Evolutionary conservation across 257 asterid species (phyloP).

Genomic region (Gentiana straminea): DNA sequence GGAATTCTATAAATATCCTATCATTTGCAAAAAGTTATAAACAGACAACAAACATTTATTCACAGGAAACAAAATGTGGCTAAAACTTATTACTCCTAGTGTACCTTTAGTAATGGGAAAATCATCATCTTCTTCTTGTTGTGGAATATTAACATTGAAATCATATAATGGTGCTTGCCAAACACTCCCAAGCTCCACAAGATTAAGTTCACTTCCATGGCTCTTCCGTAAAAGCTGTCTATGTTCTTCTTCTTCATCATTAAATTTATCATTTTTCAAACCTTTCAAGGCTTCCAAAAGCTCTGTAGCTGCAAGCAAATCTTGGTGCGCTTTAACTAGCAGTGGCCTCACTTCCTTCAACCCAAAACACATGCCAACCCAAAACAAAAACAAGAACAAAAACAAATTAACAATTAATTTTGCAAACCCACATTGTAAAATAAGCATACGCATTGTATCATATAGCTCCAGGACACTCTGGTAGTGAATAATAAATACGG

Average conservation of each 20-base stretch:
- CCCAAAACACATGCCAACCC: background rate
- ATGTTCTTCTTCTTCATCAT: slow-evolving; percentile 15
- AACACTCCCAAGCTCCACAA: slow-evolving; percentile 60
- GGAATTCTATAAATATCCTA: too few species aligned
- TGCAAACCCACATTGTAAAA: too few species aligned
- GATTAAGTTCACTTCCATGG: slow-evolving; percentile 33
- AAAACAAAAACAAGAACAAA: background rate
- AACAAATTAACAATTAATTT: background rate
- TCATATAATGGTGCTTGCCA: slow-evolving; percentile 80
- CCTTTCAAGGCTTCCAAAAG: slow-evolving; percentile 35
- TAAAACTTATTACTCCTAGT: background rate
- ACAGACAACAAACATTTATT: background rate
- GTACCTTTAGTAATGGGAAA: slow-evolving; percentile 31
- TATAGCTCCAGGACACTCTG: too few species aligned
- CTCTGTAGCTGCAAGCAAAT: slow-evolving; percentile 37
- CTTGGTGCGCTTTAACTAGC: slow-evolving; percentile 62
- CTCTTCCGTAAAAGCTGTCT: slow-evolving; percentile 19
- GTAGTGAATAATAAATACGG: background rate
- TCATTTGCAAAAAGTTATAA: background rate
- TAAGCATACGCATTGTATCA: too few species aligned
- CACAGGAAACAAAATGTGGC: background rate
- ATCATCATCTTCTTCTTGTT: slow-evolving; percentile 11
- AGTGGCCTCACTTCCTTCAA: slow-evolving; percentile 48
- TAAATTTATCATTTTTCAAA: slow-evolving; percentile 33
- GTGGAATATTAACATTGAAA: slow-evolving; percentile 31